Evolutionary conservation across 1,284 basidiomycete species (phyloP).

Genomic region (Melampsora larici-populina): DNA sequence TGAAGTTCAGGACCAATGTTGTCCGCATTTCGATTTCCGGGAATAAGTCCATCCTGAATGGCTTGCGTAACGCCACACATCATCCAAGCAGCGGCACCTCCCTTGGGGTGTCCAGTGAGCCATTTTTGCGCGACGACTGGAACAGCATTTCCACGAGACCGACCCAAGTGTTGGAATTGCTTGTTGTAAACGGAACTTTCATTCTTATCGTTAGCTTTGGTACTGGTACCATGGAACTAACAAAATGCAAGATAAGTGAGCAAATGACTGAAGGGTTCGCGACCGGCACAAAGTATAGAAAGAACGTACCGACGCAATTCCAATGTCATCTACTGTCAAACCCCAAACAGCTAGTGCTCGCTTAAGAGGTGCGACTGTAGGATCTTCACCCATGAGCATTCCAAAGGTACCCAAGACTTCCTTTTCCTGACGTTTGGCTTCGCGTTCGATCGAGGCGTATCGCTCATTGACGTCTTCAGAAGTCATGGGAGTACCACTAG

Average conservation of each 20-base stretch:
- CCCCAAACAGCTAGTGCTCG: slow-evolving; percentile 96
- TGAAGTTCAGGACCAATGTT: slow-evolving; percentile 92
- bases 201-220: slow-evolving; percentile 96
- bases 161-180: slow-evolving; percentile 79
- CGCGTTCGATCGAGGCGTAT: slow-evolving; percentile 77
- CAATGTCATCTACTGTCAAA: slow-evolving; percentile 82
- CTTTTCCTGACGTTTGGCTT: slow-evolving; percentile 84
- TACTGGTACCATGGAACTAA: slow-evolving; percentile 88
- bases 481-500: slow-evolving; percentile 60
- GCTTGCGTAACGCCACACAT: slow-evolving; percentile 88
- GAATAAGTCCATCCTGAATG: slow-evolving; percentile 78
- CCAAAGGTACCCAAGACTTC: slow-evolving; percentile 83
- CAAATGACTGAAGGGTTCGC: too few species aligned
- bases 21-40: slow-evolving; percentile 88
- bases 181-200: slow-evolving; percentile 96
- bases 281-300: too few species aligned
- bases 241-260: neutral
- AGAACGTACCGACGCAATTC: slow-evolving; percentile 55
- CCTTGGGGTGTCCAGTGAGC: slow-evolving; percentile 83
- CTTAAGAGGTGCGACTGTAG: slow-evolving; percentile 80
- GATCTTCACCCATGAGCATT: slow-evolving; percentile 85
- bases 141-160: slow-evolving; percentile 88
- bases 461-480: slow-evolving; percentile 70
- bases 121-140: slow-evolving; percentile 97
- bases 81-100: slow-evolving; percentile 96